Conservation (phyloP, 1,139 yeast species). For the Scheffersomyces parashehatae region DNA sequence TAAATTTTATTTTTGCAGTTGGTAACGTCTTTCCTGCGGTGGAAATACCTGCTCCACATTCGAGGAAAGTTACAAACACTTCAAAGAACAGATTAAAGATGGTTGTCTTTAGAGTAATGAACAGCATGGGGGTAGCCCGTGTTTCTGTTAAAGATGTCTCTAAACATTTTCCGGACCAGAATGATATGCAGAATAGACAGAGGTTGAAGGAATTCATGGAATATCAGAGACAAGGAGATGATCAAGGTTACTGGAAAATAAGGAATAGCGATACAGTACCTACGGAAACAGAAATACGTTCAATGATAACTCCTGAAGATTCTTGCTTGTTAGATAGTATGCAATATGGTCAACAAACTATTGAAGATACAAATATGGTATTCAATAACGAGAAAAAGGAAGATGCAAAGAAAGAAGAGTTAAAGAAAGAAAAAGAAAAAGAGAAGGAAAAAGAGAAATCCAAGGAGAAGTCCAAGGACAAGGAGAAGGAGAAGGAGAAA, state of each 20-base stretch:
- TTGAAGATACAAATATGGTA: conserved; percentile 71
- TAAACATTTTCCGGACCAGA: conserved; percentile 93
- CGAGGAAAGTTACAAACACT: conserved; percentile 92
- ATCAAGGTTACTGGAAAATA: conserved; percentile 94
- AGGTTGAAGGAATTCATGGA: conserved; percentile 97
- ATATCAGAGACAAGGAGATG: conserved; percentile 91
- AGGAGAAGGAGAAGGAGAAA: conserved; percentile 31
- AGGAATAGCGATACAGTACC: conserved; percentile 70
- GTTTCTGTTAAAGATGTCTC: conserved; percentile 87
- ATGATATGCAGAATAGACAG: conserved; percentile 96
- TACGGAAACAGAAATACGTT: conserved; percentile 71
- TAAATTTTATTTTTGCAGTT: conserved; percentile 77
- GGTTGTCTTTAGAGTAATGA: conserved; percentile 89
- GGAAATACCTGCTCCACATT: conserved; percentile 97
- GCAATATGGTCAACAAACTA: conserved; percentile 87
- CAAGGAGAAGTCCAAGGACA: conserved; percentile 8
- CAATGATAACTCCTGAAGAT: conserved; percentile 94
- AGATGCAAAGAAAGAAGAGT: conserved; percentile 19
- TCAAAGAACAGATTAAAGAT: conserved; percentile 87
- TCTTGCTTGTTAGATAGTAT: conserved; percentile 82
- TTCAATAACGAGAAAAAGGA: conserved; percentile 33
- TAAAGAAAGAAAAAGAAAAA: conserved; percentile 20
- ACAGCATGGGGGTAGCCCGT: conserved; percentile 72
- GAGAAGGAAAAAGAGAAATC: conserved; percentile 8
- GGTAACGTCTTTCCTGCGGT: conserved; percentile 94